Conservation (phyloP, 106 monocot species). For the Xerophyta viscosa region DNA sequence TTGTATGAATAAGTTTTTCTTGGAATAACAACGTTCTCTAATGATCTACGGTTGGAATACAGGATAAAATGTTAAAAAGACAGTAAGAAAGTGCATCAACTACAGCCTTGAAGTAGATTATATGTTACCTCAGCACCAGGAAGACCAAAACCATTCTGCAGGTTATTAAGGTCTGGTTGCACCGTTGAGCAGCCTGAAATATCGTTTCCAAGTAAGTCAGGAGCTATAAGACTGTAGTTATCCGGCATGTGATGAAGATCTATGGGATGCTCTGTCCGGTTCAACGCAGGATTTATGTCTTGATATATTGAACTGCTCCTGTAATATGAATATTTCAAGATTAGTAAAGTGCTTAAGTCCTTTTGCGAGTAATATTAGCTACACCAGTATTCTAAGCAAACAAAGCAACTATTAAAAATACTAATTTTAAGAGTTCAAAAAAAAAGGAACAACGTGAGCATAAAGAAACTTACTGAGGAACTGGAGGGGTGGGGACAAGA, state of each 20-base stretch:
- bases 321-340: background rate
- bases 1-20: background rate
- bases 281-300: conserved; percentile 40
- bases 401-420: background rate
- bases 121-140: conserved; percentile 1
- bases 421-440: background rate
- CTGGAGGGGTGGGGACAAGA: conserved; percentile 19
- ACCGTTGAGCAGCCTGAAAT: conserved; percentile 40
- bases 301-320: conserved; percentile 42
- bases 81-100: background rate
- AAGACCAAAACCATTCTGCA: conserved; percentile 15
- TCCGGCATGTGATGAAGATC: conserved; percentile 54
- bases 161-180: conserved; percentile 31
- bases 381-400: background rate
- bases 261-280: conserved; percentile 24
- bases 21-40: background rate
- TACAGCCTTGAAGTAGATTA: background rate
- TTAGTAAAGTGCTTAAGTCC: background rate
- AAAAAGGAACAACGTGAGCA: background rate
- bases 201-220: conserved; percentile 53
- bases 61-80: background rate
- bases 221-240: conserved; percentile 37
- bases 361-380: background rate
- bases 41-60: background rate
- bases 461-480: conserved; percentile 29